These are phyloP conservation scores for Trypanosomatidae sp. DNA, from an alignment of 208 protist genomes.

Conservation along the genomic window DNA sequence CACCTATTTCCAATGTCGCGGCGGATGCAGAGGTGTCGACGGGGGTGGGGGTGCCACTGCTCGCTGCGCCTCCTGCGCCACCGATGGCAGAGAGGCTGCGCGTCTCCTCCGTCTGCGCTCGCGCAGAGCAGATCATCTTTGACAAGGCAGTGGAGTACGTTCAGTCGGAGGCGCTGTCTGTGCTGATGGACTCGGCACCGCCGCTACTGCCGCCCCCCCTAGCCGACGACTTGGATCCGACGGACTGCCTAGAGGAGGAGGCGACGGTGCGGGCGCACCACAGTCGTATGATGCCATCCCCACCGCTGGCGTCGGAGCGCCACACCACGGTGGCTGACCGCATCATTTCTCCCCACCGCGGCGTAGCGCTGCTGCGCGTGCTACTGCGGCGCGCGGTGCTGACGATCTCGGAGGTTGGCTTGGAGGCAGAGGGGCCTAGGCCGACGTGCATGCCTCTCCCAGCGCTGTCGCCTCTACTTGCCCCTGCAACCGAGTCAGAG, in stretches of 20 bases:
- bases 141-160: constrained; percentile 23
- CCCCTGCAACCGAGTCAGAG: neutral
- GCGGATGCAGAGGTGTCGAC: neutral
- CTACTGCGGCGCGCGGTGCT: constrained; percentile 55
- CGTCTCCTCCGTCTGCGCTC: constrained; percentile 15
- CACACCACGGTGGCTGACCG: neutral
- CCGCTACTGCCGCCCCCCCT: neutral
- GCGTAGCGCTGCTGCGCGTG: constrained; percentile 47
- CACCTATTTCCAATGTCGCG: constrained; percentile 11
- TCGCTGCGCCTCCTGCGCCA: neutral
- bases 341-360: constrained; percentile 22
- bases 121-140: constrained; percentile 31
- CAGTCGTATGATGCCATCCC: neutral
- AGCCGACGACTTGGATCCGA: constrained; percentile 4
- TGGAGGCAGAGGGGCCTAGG: constrained; percentile 8
- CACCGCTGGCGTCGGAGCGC: neutral
- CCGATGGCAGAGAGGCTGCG: neutral
- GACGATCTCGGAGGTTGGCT: constrained; percentile 15
- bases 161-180: constrained; percentile 25
- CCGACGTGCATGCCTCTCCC: neutral
- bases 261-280: constrained; percentile 1
- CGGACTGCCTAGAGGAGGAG: constrained; percentile 23
- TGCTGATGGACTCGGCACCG: constrained; percentile 11
- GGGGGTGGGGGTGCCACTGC: neutral
- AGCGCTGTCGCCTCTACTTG: neutral